Percentiles rank a stretch among this genome's conserved stretches.
Evolutionary conservation across 148 eudicot genomes (phyloP).

Genomic region (Camellia sinensis): DNA sequence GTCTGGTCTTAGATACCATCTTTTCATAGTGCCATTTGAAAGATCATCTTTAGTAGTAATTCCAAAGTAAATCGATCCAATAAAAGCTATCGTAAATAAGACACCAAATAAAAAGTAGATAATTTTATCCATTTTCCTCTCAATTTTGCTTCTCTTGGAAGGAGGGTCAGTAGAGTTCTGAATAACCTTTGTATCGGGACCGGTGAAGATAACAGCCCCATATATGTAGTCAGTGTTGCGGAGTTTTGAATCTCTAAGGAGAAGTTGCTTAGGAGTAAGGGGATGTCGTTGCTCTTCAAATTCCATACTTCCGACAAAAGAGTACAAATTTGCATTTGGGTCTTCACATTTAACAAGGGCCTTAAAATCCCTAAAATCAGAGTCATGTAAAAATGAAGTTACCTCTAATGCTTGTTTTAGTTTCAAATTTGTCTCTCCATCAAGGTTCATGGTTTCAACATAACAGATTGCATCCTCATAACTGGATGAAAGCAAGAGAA

Average conservation of each 20-base stretch:
- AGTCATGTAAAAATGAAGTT: slow-evolving; percentile 58
- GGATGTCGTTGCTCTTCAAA: slow-evolving; percentile 60
- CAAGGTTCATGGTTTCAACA: slow-evolving; percentile 97
- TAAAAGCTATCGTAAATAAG: slow-evolving; percentile 53
- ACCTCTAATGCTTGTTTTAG: slow-evolving; percentile 79
- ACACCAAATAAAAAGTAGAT: slow-evolving; percentile 67
- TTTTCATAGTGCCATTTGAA: slow-evolving; percentile 42
- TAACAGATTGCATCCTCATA: slow-evolving; percentile 86
- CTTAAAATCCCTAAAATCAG: slow-evolving; percentile 49
- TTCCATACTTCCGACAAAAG: slow-evolving; percentile 83
- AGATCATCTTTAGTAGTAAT: slow-evolving; percentile 61
- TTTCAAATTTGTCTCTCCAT: slow-evolving; percentile 95
- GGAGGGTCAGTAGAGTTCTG: slow-evolving; percentile 93
- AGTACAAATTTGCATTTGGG: slow-evolving; percentile 86
- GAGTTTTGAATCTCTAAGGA: slow-evolving; percentile 83
- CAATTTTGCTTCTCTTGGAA: slow-evolving; percentile 88
- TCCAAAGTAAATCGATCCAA: slow-evolving; percentile 81
- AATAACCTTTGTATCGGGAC: slow-evolving; percentile 89
- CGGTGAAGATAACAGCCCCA: slow-evolving; percentile 90
- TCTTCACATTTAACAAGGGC: slow-evolving; percentile 88
- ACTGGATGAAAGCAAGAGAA: slow-evolving; percentile 82
- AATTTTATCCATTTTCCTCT: slow-evolving; percentile 85
- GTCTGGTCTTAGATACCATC: slow-evolving; percentile 92
- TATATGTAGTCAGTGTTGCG: slow-evolving; percentile 80
- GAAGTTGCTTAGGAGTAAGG: slow-evolving; percentile 79